A percentile compares a stretch with the other conserved stretches of the same genome.
phyloP scores from a whole-genome alignment of 1,284 basidiomycete species.

The Amylostereum chailletii region DNA sequence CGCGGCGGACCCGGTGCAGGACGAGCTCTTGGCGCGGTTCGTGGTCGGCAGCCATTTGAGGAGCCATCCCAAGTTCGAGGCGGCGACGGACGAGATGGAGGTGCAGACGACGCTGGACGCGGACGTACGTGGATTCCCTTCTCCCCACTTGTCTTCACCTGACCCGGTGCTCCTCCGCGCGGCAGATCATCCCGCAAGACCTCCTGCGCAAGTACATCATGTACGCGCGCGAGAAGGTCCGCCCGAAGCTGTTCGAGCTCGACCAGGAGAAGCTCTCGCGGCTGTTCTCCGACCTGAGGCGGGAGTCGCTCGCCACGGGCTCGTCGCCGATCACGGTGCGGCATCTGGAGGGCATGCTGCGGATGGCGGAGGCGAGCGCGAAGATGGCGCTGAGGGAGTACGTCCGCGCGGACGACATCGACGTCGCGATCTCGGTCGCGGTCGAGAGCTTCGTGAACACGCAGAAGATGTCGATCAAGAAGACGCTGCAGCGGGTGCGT shows the following conservation, averaged over 20 bases:
- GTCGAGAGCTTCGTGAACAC: conserved; percentile 93
- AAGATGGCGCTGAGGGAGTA: conserved; percentile 98
- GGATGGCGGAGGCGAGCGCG: conserved; percentile 97
- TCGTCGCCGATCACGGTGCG: conserved; percentile 98
- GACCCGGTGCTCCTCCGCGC: background rate
- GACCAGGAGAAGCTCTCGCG: conserved; percentile 93
- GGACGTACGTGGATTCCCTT: conserved; percentile 55
- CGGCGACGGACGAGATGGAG: conserved; percentile 78
- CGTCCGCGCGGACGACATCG: conserved; percentile 93
- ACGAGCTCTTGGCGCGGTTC: conserved; percentile 94
- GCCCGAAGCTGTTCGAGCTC: conserved; percentile 88
- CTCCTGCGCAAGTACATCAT: conserved; percentile 98
- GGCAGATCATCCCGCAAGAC: conserved; percentile 93
- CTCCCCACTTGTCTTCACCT: conserved; percentile 3
- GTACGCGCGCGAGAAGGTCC: conserved; percentile 91
- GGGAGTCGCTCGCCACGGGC: conserved; percentile 93
- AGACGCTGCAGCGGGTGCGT: conserved; percentile 87
- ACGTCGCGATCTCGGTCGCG: conserved; percentile 93
- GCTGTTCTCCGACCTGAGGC: conserved; percentile 94
- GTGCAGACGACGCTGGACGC: conserved; percentile 86
- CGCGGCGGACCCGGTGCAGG: conserved; percentile 91
- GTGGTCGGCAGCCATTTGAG: conserved; percentile 94
- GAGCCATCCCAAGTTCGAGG: conserved; percentile 89
- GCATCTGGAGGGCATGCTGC: conserved; percentile 98
- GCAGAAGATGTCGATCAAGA: conserved; percentile 98